Evolutionary conservation across 139 green algal species (phyloP), one percentile per base, ranked within the genome.

Genomic region (Medakamo hakoo): DNA sequence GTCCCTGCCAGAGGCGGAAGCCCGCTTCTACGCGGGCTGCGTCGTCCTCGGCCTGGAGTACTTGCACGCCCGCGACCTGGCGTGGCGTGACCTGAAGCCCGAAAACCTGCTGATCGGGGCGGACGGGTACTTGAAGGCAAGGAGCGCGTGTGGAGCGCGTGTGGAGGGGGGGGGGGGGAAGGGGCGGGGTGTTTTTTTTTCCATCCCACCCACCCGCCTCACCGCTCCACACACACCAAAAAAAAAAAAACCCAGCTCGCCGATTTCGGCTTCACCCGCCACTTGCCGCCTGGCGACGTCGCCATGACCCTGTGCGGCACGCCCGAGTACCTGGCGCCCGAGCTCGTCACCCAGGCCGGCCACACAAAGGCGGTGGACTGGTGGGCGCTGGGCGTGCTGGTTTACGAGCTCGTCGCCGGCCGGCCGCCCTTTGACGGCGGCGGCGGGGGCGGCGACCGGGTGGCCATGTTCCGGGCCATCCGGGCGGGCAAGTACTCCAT

Each of bases 291-390:
- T 2, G 84, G 81, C 49, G 60, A 67, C 48, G 90, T 87, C 78
- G 91, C 85, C 2, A 91, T 84, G 80, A 98, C 90, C 23, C 80
- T 96, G 68, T 96, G 88, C 64, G 91, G 91, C 48, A 96, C 89
- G 0, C 90, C 90, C 9, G 89, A 98, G 70, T 98, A 96, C 80
- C 74, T 98, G 59, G 88, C 91, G 0, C 90, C 91, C 19, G 91
- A 96, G 78, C 76, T 94, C 24, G 76, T 95, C 60, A 79, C 82
- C 25, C 82, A 89, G 68, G 70, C 75, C 30, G 89, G 89, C 14
- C 86, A 95, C 70, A 79, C 73, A 24, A 52, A 60, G 24, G 74
- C 82, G 4, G 91, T 91, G 28, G 91, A 97, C 77, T 96, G 89
- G 89, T 97, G 90, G 90, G 81, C 86, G 2, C 58, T 92, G 40